Base-by-base conservation (phyloP, 495 filamentous ascomycete species). In the Podospora sp. region DNA sequence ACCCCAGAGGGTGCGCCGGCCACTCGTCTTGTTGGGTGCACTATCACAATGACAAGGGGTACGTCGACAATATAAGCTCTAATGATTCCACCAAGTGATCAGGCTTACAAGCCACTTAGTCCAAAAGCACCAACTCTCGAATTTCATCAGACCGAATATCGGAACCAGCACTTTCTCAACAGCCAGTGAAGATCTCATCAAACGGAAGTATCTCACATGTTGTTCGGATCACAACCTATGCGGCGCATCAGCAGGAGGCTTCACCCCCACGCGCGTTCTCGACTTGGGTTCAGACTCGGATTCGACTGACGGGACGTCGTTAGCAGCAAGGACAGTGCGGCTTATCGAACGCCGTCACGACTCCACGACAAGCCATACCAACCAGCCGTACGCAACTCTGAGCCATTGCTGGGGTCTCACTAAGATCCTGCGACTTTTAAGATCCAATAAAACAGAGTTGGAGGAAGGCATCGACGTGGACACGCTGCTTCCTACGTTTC, bases 401-500 rank as follows among this genome's bases (percentile, higher is more conserved):
- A 60, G 58, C 58, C 58, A 60, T 27, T 60, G 27, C 20, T 60
- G 58, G 58, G 58, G 58, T 6, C 8, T 7, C 20, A n/a, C 20
- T 14, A 18, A 40, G n/a, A 29, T 60, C 7, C 8, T 26, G 6
- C 20, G 26, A 18, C 58, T 60, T 9, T 12, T 35, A 12, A 60
- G 27, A 5, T 6, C 3, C 2, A 29, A 35, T 27, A 25, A 35
- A 29, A 3, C 5, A 12, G 16, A 6, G 18, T 22, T 60, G 2
- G 26, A 35, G 11, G 7, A 21, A 24, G 69, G 65, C 0, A 65
- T 78, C 53, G 18, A 26, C 6, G 35, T 72, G 18, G 24, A 25
- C 6, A 16, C 46, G 6, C 69, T 77, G 6, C 68, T 68, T 22
- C 63, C 46, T 11, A 73, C 69, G 18, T 67, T 75, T 35, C 69